Base-by-base conservation (phyloP, 2,329 filamentous ascomycete genomes). In the Pestalotiopsis sp. region DNA sequence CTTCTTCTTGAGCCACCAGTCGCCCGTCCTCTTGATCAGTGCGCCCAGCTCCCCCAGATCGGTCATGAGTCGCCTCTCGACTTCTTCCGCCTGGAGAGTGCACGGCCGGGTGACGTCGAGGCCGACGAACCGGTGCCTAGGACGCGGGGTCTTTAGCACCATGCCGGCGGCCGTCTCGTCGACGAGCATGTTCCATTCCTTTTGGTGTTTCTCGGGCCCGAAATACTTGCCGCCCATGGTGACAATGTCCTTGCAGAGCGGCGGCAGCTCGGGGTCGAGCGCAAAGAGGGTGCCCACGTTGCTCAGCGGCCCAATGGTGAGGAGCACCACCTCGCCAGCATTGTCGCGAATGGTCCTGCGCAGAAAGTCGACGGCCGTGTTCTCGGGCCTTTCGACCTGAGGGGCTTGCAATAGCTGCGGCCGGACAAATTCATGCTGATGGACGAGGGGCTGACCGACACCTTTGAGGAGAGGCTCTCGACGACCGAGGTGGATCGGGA, bases 181-280 rank as follows among this genome's bases (percentile, higher is more conserved):
- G 14, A 66, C 64, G 13, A 59, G 20, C 14, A 69, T 60, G 25
- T 69, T 69, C 68, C 68, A 69, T 23, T 69, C 68, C 14, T 56
- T 23, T 20, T 41, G 23, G n/a, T 17, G 39, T 3, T 20, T 60
- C 17, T 45, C 49, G 36, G 59, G 17, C 6, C 56, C 49, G 13
- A 69, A 49, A 60, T 58, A 69, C n/a, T 39, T 58, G 60, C 68
- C 68, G 60, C 23, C 45, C 68, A 69, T 69, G 61, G 64, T 69
- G 61, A 69, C 64, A 25, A 69, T 60, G 5, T 61, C 64, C n/a
- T 31, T 60, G n/a, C 64, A 67, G 5, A 62, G 49, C 17, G 60
- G 17, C 14, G 68, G 64, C 14, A 69, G 41, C 36, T 66, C 68
- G 45, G 68, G 64, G 38, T 69, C 64, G 13, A 67, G 64, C 13